These are phyloP conservation scores for Amylocystis lapponica DNA, from an alignment of 768 basidiomycete species.

Conservation along the genomic window DNA sequence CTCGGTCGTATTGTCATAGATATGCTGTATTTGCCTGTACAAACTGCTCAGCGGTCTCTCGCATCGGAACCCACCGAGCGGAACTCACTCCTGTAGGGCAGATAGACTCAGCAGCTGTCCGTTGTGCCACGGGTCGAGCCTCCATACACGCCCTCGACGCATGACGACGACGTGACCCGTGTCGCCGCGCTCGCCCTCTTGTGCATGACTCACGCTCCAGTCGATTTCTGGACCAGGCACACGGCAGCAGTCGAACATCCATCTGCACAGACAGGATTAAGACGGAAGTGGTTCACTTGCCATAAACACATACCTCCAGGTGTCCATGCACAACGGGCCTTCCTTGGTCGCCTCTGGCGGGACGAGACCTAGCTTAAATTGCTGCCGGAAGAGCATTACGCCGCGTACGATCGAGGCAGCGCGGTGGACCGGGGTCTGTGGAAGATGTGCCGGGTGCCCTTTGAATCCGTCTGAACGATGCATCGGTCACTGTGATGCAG, in stretches of 20 bases:
- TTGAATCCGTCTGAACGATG: conserved; percentile 65
- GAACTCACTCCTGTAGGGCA: conserved; percentile 57
- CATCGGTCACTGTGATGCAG: conserved; percentile 41
- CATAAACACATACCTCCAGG: conserved; percentile 51
- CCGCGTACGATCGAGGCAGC: conserved; percentile 69
- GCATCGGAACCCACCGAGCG: conserved; percentile 29
- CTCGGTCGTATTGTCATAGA: conserved; percentile 57
- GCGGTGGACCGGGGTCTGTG: conserved; percentile 51
- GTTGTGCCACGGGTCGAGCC: conserved; percentile 53
- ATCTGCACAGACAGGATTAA: conserved; percentile 36
- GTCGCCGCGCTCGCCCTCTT: conserved; percentile 47
- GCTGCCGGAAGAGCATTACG: conserved; percentile 68
- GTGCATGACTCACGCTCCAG: conserved; percentile 45
- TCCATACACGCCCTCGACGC: conserved; percentile 84
- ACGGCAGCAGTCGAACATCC: conserved; percentile 92
- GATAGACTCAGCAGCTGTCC: conserved; percentile 55
- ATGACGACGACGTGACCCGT: conserved; percentile 80
- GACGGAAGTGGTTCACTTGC: background rate
- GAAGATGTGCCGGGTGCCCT: conserved; percentile 54
- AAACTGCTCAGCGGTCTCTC: background rate
- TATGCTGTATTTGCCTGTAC: conserved; percentile 61
- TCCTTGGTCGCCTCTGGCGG: conserved; percentile 63
- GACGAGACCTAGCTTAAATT: conserved; percentile 60
- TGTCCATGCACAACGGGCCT: conserved; percentile 79
- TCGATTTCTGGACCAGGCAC: conserved; percentile 75